Base-by-base conservation (phyloP, 768 basidiomycete genomes). In the Agaricus blazei region DNA sequence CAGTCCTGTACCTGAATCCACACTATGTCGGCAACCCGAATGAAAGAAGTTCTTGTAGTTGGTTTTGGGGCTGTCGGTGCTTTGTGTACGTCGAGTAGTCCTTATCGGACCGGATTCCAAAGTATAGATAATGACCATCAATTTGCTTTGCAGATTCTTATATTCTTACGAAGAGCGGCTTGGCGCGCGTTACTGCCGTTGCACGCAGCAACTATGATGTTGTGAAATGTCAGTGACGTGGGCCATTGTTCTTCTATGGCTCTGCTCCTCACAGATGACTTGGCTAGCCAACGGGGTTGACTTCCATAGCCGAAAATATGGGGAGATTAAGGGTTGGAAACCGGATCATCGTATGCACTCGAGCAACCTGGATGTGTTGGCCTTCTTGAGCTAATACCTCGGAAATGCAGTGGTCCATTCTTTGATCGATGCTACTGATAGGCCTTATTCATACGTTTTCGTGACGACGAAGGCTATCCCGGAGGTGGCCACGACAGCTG, bases 391-490 rank as follows among this genome's bases (percentile, higher is more conserved):
- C 14, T 40, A 3, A 12, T 44, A 31, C 38, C 7, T 51, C 26
- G 15, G 41, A 43, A 23, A 14, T 27, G 27, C 26, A 88, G 88
- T 87, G 49, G 78, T 81, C 60, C 75, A 67, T 34, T 80, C 81
- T 3, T 75, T 90, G 29, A 67, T 65, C 1, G 82, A 83, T 40
- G 88, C 88, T 9, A 73, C 78, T 15, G 85, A 87, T 63, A 65
- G 72, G 36, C 64, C 75, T 0, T 91, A 89, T 65, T 73, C 78
- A 43, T 82, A 84, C 65, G 86, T 88, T 4, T 67, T 91, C 29
- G 65, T 89, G 46, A 75, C 84, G 3, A 88, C 86, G 1, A 91
- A 91, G 64, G 82, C 83, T 3, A 68, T 90, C 15, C 88, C 88
- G 3, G 88, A 91, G 61, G 63, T 87, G 9, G 62, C 70, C 1